A percentile compares a stretch with the other conserved stretches of the same genome.
Conservation (phyloP, 306 rosid genomes). For the Chamaecrista fasciculata region DNA sequence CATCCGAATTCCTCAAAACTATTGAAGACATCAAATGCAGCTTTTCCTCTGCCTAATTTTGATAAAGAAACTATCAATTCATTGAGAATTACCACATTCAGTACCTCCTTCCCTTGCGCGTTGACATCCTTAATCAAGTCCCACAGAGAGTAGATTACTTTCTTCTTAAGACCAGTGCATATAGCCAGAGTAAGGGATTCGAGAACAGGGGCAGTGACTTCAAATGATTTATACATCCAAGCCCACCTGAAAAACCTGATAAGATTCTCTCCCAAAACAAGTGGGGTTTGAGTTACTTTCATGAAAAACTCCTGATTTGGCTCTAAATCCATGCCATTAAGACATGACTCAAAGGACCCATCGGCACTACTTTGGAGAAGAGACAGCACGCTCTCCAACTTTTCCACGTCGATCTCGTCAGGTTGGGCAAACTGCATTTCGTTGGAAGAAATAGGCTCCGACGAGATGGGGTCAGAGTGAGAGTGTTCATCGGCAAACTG, state of each 20-base stretch:
- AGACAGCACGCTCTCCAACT: constrained; percentile 49
- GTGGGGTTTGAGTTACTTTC: constrained; percentile 48
- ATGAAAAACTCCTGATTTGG: constrained; percentile 47
- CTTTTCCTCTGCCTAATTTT: constrained; percentile 68
- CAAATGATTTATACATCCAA: constrained; percentile 44
- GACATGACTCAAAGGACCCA: constrained; percentile 53
- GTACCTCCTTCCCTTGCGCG: constrained; percentile 37
- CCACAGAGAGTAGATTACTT: constrained; percentile 55
- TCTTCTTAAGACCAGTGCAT: constrained; percentile 33
- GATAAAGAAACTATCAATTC: constrained; percentile 50
- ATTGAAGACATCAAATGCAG: constrained; percentile 60
- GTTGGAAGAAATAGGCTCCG: no score
- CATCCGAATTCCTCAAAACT: constrained; percentile 50
- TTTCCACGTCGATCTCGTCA: constrained; percentile 45
- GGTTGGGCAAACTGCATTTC: no score
- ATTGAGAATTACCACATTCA: constrained; percentile 49
- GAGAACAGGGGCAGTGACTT: constrained; percentile 38
- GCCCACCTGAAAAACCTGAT: constrained; percentile 69
- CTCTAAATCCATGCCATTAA: constrained; percentile 44
- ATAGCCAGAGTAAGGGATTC: constrained; percentile 47
- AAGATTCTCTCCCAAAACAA: constrained; percentile 52
- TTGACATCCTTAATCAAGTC: constrained; percentile 60
- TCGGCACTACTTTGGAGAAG: constrained; percentile 47
- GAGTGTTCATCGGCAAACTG: no score
- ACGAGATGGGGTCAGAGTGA: no score